These are phyloP conservation scores for Drosera capensis DNA, from an alignment of 148 eudicot genomes.

Conservation along the genomic window DNA sequence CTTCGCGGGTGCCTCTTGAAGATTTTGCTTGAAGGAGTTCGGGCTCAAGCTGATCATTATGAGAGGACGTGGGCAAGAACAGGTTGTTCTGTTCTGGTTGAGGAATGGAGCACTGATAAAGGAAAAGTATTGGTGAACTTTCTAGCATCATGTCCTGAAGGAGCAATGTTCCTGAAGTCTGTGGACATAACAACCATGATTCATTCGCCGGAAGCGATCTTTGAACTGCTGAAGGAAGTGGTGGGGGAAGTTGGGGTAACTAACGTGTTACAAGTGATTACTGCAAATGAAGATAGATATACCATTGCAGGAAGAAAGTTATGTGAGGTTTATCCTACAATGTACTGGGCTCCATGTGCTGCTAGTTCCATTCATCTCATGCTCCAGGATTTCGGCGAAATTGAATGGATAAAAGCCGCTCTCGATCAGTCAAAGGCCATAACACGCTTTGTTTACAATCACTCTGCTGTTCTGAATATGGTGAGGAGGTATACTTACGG, in stretches of 20 bases:
- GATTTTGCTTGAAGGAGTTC: conserved; percentile 62
- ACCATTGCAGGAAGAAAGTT: conserved; percentile 47
- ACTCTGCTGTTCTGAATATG: conserved; percentile 58
- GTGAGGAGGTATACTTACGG: conserved; percentile 77
- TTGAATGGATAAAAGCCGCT: conserved; percentile 44
- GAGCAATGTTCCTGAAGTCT: conserved; percentile 61
- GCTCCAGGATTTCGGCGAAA: conserved; percentile 55
- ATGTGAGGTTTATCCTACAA: conserved; percentile 39
- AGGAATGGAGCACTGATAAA: conserved; percentile 45
- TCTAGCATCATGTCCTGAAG: conserved; percentile 60
- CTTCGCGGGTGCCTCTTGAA: conserved; percentile 64
- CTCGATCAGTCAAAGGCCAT: conserved; percentile 63
- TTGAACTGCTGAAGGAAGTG: conserved; percentile 48
- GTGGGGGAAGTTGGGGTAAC: conserved; percentile 68
- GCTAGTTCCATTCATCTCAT: conserved; percentile 44
- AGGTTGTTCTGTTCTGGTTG: conserved; percentile 76
- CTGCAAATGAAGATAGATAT: conserved; percentile 50
- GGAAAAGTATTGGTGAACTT: conserved; percentile 40
- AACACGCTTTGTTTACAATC: conserved; percentile 70
- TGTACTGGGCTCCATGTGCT: conserved; percentile 93
- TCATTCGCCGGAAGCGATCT: conserved; percentile 37
- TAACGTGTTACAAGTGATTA: conserved; percentile 77
- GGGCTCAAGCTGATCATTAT: conserved; percentile 55
- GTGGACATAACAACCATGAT: conserved; percentile 47
- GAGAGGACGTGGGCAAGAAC: conserved; percentile 47